A percentile compares a stretch with the other conserved stretches of the same genome.
These are phyloP conservation scores for Trichoderma brevicompactum DNA, from an alignment of 2,329 filamentous ascomycete genomes.

Conservation along the genomic window DNA sequence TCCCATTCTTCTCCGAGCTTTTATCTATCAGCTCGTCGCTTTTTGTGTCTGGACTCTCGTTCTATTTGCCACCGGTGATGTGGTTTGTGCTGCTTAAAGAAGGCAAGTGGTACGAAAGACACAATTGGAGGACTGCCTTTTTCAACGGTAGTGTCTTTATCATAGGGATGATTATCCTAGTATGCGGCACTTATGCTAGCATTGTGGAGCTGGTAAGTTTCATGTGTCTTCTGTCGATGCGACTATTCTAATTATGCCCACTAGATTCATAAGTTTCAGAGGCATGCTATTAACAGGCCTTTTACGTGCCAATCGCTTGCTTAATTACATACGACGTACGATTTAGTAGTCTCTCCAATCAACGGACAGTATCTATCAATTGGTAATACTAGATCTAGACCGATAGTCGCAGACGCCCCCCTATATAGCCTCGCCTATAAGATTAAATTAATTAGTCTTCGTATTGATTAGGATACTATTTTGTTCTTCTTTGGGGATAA, in stretches of 20 bases:
- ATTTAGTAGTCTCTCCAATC: too few relatives aligned
- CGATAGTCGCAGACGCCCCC: too few relatives aligned
- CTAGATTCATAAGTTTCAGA: constrained; percentile 18
- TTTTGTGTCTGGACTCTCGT: constrained; percentile 48
- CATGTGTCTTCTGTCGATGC: too few relatives aligned
- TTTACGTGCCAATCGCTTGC: constrained; percentile 17
- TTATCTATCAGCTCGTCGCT: constrained; percentile 57
- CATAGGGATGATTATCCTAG: constrained; percentile 35
- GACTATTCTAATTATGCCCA: neutral
- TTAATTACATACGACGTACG: neutral
- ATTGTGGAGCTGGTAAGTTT: constrained; percentile 37
- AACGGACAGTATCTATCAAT: too few relatives aligned
- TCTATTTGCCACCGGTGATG: constrained; percentile 47
- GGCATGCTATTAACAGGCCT: neutral
- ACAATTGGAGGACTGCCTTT: constrained; percentile 35
- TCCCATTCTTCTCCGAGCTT: constrained; percentile 72
- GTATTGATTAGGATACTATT: too few relatives aligned
- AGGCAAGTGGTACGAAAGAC: constrained; percentile 35
- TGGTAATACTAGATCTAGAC: too few relatives aligned
- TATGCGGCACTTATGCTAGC: constrained; percentile 37
- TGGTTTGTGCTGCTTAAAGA: constrained; percentile 46
- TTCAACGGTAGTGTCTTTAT: constrained; percentile 37
- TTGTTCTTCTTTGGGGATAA: too few relatives aligned
- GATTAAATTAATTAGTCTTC: too few relatives aligned
- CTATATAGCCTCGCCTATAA: too few relatives aligned